These are phyloP conservation scores for Kuraishia piskuri DNA, from an alignment of 805 yeast genomes.

Conservation along the genomic window DNA sequence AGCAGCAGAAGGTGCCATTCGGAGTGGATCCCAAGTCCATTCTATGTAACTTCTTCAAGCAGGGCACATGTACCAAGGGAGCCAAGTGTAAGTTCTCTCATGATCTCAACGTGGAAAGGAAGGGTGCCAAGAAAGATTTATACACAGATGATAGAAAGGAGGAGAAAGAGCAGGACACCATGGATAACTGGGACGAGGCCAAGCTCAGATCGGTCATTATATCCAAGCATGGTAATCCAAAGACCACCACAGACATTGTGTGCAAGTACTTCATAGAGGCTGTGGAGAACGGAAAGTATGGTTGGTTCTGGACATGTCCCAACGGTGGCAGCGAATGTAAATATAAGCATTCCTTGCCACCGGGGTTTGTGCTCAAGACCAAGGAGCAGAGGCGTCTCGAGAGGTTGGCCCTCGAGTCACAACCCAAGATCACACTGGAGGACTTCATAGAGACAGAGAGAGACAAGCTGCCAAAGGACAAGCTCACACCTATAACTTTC, in stretches of 20 bases:
- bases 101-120: slow-evolving; percentile 77
- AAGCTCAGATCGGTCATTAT: slow-evolving; percentile 78
- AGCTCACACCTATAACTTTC: slow-evolving; percentile 79
- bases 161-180: slow-evolving; percentile 64
- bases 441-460: slow-evolving; percentile 95
- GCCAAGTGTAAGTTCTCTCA: slow-evolving; percentile 89
- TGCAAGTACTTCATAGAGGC: slow-evolving; percentile 95
- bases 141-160: slow-evolving; percentile 76
- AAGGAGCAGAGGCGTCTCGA: slow-evolving; percentile 92
- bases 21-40: slow-evolving; percentile 97
- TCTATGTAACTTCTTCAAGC: slow-evolving; percentile 81
- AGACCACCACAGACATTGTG: slow-evolving; percentile 89
- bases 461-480: slow-evolving; percentile 63
- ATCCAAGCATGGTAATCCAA: slow-evolving; percentile 91
- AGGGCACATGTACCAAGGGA: slow-evolving; percentile 77
- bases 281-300: slow-evolving; percentile 93
- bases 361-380: slow-evolving; percentile 94
- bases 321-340: slow-evolving; percentile 89
- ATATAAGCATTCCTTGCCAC: slow-evolving; percentile 92
- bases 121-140: slow-evolving; percentile 82
- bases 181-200: slow-evolving; percentile 97
- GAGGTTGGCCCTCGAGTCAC: slow-evolving; percentile 70
- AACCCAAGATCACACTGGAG: slow-evolving; percentile 88
- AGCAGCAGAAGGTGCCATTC: slow-evolving; percentile 80
- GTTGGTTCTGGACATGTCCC: slow-evolving; percentile 99